A percentile compares a stretch with the other conserved stretches of the same genome.
Evolutionary conservation across 352 stramenopile genomes (phyloP).

Genomic region (Phytopythium sindhum): DNA sequence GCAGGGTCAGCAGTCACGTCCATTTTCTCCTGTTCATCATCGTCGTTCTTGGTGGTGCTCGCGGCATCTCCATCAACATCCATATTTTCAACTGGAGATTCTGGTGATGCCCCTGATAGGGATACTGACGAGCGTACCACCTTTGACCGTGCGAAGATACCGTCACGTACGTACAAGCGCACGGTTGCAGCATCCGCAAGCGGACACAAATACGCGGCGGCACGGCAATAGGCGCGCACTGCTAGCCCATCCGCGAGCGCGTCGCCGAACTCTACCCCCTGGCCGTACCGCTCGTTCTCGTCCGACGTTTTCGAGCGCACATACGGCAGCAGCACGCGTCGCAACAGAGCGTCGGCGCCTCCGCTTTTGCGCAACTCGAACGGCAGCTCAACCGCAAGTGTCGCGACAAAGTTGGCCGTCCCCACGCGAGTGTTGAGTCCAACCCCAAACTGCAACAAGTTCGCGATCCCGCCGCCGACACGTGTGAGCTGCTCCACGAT

Average conservation of each 20-base stretch:
- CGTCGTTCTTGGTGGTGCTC: not conserved
- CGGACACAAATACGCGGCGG: conserved; percentile 67
- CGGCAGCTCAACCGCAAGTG: conserved; percentile 56
- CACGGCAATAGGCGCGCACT: conserved; percentile 69
- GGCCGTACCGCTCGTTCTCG: conserved; percentile 73
- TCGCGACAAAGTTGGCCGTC: conserved; percentile 74
- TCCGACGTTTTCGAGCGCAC: conserved; percentile 45
- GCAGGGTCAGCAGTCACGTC: not conserved
- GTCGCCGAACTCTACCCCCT: conserved; percentile 18
- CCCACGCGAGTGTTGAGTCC: conserved; percentile 81
- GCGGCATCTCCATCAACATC: conserved; percentile 2
- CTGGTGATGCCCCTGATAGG: not conserved
- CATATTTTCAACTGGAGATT: not conserved
- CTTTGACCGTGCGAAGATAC: conserved; percentile 58
- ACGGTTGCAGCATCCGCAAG: conserved; percentile 46
- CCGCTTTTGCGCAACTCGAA: conserved; percentile 71
- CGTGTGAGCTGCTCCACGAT: conserved; percentile 53
- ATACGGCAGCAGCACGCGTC: conserved; percentile 56
- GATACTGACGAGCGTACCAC: not conserved
- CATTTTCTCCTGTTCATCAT: not conserved
- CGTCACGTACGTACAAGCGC: conserved; percentile 54
- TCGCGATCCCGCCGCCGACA: conserved; percentile 28
- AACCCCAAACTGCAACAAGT: conserved; percentile 70
- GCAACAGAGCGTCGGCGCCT: conserved; percentile 52
- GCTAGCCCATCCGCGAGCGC: conserved; percentile 53